Evolutionary conservation across 345 rosid species (phyloP), one percentile per base, ranked within the genome.

Genomic region (Lumnitzera littorea): DNA sequence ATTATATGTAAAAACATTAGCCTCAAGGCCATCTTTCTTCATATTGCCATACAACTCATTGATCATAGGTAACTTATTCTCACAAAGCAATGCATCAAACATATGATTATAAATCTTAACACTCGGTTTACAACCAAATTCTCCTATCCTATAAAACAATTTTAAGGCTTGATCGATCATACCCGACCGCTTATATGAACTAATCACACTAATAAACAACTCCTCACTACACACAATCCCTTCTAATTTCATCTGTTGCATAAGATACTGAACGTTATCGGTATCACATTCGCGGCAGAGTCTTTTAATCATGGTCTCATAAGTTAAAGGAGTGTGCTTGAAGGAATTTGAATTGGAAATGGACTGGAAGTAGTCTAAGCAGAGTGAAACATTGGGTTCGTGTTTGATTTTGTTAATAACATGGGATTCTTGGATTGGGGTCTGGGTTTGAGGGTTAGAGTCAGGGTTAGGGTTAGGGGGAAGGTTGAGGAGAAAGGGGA

Each of bases 241-340:
- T 70, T 89, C 96, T 51, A 91, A 68, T 67, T 91, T 91, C 96
- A 91, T 89, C 72, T 83, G 95, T 67, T 91, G 98, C 55, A 89
- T 65, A 70, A 91, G 88, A 68, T 89, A 89, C 62, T 78, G 95
- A 58, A 85, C 81, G n/a, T 74, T 69, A 66, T 91, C 94, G 2
- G 82, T 71, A 55, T 87, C 72, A 48, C 79, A 61, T 29, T 70
- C 76, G 4, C 48, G 27, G 13, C 88, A 82, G 48, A 89, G 91
- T 70, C 74, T 87, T 50, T 79, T 69, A 50, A 91, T 81, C 91
- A 89, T 83, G 27, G 70, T 55, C 62, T 70, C 75, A 66, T 87
- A 91, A 25, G 96, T 89, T 16, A 70, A 46, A 27, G 74, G 74
- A 43, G 96, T 89, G 78, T 91, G 98, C 53, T 72, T 76, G 64